Evolutionary conservation across 495 filamentous ascomycete genomes (phyloP).

Genomic region (Podospora didyma): DNA sequence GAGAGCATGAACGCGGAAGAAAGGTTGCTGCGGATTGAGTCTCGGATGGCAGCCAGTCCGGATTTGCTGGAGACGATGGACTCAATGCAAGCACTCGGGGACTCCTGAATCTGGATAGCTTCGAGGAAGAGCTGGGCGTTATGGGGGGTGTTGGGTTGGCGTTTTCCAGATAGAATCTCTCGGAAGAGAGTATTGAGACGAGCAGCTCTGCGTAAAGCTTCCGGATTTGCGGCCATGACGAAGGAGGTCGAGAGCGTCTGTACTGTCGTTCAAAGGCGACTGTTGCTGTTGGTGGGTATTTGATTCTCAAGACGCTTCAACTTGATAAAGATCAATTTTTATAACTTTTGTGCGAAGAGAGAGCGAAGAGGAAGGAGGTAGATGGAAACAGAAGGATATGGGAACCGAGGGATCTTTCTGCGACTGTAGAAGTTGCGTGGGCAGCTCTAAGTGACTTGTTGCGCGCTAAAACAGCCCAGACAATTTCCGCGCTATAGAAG

Average conservation of each 20-base stretch:
- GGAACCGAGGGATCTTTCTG: too few species aligned
- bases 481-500: too few species aligned
- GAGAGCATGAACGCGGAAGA: slow-evolving; percentile 50
- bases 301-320: too few species aligned
- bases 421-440: too few species aligned
- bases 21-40: slow-evolving; percentile 45
- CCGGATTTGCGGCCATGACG: slow-evolving; percentile 8
- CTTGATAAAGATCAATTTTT: too few species aligned
- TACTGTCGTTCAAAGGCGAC: background rate
- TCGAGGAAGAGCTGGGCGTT: slow-evolving; percentile 60
- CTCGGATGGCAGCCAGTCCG: slow-evolving; percentile 46
- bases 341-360: too few species aligned
- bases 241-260: background rate
- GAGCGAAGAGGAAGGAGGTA: too few species aligned
- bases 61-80: slow-evolving; percentile 46
- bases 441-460: too few species aligned
- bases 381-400: too few species aligned
- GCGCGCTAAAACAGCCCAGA: too few species aligned
- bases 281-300: background rate
- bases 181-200: slow-evolving; percentile 29
- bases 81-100: slow-evolving; percentile 50
- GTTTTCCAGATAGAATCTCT: slow-evolving; percentile 24
- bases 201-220: slow-evolving; percentile 6
- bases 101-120: slow-evolving; percentile 47
- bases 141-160: slow-evolving; percentile 14